Evolutionary conservation across 768 basidiomycete species (phyloP).

Genomic region (Russula emetica): DNA sequence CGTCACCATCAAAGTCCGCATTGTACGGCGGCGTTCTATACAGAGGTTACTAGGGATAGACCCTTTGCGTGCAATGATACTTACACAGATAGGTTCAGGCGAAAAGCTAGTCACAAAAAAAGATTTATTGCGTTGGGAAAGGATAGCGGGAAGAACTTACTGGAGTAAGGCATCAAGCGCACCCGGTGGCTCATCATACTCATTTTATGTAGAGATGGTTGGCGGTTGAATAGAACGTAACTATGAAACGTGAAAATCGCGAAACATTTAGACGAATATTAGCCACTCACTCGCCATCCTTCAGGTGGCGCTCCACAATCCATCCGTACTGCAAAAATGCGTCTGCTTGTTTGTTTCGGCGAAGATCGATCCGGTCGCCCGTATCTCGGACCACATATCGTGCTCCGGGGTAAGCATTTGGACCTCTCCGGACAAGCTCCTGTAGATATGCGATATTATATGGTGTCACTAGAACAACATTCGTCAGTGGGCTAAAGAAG

Average conservation of each 20-base stretch:
- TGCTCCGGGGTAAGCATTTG: slow-evolving; percentile 92
- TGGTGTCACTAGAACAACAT: slow-evolving; percentile 67
- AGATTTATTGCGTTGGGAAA: neutral
- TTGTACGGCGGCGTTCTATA: slow-evolving; percentile 92
- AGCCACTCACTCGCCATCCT: slow-evolving; percentile 92
- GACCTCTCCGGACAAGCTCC: slow-evolving; percentile 92
- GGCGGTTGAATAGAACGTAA: slow-evolving; percentile 94
- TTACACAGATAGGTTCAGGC: slow-evolving; percentile 95
- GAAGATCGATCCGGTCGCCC: slow-evolving; percentile 92
- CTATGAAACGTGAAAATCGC: slow-evolving; percentile 38
- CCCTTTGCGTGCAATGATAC: slow-evolving; percentile 35
- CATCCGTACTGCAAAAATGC: slow-evolving; percentile 96
- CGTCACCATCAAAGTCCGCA: slow-evolving; percentile 99
- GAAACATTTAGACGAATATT: neutral
- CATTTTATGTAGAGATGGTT: slow-evolving; percentile 99
- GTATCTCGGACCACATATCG: slow-evolving; percentile 96
- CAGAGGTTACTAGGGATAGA: slow-evolving; percentile 32
- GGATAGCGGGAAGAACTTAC: slow-evolving; percentile 45
- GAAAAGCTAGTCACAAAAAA: slow-evolving; percentile 66
- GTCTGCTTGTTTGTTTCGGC: slow-evolving; percentile 94
- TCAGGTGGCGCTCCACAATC: slow-evolving; percentile 96
- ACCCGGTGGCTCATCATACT: slow-evolving; percentile 99
- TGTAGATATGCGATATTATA: slow-evolving; percentile 95
- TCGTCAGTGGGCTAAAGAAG: slow-evolving; percentile 16
- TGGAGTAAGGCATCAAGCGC: slow-evolving; percentile 96